These are phyloP conservation scores for Secale cereale DNA, from an alignment of 176 grass and related monocot species.

Conservation along the genomic window DNA sequence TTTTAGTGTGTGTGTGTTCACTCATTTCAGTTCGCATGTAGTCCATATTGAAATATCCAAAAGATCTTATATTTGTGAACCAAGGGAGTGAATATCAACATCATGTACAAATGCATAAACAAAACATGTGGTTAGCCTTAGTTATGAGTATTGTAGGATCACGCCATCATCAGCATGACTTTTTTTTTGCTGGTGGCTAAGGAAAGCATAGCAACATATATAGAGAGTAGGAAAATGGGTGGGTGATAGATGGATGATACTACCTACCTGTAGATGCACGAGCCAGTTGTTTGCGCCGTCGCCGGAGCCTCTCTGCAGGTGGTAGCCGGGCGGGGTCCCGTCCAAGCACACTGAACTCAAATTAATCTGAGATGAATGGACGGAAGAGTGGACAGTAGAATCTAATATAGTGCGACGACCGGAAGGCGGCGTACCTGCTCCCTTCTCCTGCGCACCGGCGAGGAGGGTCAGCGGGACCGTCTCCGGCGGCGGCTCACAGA, in stretches of 20 bases:
- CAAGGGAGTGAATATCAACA: not conserved
- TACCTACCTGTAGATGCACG: not conserved
- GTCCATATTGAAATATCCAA: too few species aligned
- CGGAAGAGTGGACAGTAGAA: too few species aligned
- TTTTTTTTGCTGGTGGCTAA: too few species aligned
- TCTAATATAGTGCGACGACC: not conserved
- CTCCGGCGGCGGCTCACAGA: not conserved
- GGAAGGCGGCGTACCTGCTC: slow-evolving; percentile 24
- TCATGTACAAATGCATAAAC: not conserved
- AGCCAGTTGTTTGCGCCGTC: not conserved
- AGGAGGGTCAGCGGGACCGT: slow-evolving; percentile 47
- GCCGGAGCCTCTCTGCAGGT: not conserved
- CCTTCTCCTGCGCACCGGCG: slow-evolving; percentile 28
- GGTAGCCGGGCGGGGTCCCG: not conserved
- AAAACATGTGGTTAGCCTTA: not conserved
- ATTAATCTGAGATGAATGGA: too few species aligned
- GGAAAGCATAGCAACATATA: too few species aligned
- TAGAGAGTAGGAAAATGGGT: not conserved
- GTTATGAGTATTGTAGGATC: too few species aligned
- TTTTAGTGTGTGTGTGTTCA: too few species aligned
- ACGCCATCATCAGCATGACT: too few species aligned
- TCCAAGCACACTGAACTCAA: slow-evolving; percentile 54
- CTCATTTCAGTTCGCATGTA: not conserved
- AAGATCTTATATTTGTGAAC: too few species aligned
- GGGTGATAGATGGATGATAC: not conserved